Evolutionary conservation across 306 rosid species (phyloP), one percentile per base, ranked within the genome.

Genomic region (Quillaja saponaria): DNA sequence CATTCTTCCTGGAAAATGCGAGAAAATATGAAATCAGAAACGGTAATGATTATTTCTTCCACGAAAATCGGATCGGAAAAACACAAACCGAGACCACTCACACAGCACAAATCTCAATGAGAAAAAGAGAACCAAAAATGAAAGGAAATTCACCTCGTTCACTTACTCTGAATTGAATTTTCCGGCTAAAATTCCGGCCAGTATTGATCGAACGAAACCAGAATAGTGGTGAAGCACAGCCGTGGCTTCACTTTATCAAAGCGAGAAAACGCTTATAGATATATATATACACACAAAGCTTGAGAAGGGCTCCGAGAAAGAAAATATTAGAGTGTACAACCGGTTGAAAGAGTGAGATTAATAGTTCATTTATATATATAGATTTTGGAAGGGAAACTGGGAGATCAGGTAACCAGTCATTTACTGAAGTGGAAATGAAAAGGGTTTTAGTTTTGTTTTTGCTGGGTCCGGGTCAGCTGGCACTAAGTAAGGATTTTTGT

Each of bases 51-150:
- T 59, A 13, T 40, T 31, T 31, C 50, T 60, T 13, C 68, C 79
- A 18, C 54, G 53, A 66, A 73, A 73, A 62, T 69, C 56, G 80
- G 85, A 81, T 73, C 77, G 54, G 17, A 10, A 8, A 51, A 59
- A 31, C 61, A 52, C 16, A 34, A 10, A 49, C 67, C 76, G 1
- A 76, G 21, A 31, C 55, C 68, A 50, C 34, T 48, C 61, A 38
- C 51, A 19, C 64, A 10, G 17, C 63, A 54, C 71, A 67, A 31
- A 18, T 40, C 46, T 49, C 57, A 4, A 37, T 17, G 18, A 46
- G 13, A 56, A 46, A 67, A 35, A 6, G 20, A 63, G 78, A 75
- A 67, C 76, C 31, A 55, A 55, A 56, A 28, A 6, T 10, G 19
- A 13, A 6, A 7, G 0, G 4, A 20, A 35, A 49, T 13, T 14